A percentile compares a stretch with the other conserved stretches of the same genome.
Conservation (phyloP, 2,329 filamentous ascomycete species). For the Mycosphaerella arachidis region DNA sequence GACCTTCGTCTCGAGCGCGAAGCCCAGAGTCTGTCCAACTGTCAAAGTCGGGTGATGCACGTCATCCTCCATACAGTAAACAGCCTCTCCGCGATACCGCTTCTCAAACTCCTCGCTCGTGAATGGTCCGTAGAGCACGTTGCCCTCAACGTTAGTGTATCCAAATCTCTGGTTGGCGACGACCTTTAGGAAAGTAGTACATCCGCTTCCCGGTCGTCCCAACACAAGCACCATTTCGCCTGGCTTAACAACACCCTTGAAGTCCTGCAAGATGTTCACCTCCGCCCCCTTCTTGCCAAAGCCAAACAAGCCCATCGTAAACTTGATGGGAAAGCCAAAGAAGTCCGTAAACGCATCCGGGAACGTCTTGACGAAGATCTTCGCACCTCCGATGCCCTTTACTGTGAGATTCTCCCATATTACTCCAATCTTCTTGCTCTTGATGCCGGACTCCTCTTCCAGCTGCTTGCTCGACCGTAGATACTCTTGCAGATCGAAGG, state of each 20-base stretch:
- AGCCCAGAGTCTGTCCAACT: slow-evolving; percentile 79
- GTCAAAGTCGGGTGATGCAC: slow-evolving; percentile 80
- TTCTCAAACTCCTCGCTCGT: slow-evolving; percentile 64
- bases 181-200: slow-evolving; percentile 53
- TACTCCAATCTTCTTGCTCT: slow-evolving; percentile 64
- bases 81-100: slow-evolving; percentile 72
- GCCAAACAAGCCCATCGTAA: slow-evolving; percentile 58
- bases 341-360: slow-evolving; percentile 60
- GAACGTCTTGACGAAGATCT: slow-evolving; percentile 57
- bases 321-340: slow-evolving; percentile 66
- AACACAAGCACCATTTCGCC: slow-evolving; percentile 88
- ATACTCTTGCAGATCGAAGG: slow-evolving; percentile 70
- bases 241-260: slow-evolving; percentile 62
- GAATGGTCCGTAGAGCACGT: slow-evolving; percentile 65
- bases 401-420: slow-evolving; percentile 63
- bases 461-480: slow-evolving; percentile 68
- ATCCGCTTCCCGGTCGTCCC: slow-evolving; percentile 64
- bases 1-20: slow-evolving; percentile 79
- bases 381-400: slow-evolving; percentile 56
- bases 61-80: slow-evolving; percentile 85
- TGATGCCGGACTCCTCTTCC: slow-evolving; percentile 72
- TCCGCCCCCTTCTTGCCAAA: slow-evolving; percentile 64
- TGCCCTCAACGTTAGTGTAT: slow-evolving; percentile 60
- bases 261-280: slow-evolving; percentile 68
- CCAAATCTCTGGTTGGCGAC: slow-evolving; percentile 54